Base-by-base conservation (phyloP, 352 stramenopile species). In the Globisporangium perplexum region DNA sequence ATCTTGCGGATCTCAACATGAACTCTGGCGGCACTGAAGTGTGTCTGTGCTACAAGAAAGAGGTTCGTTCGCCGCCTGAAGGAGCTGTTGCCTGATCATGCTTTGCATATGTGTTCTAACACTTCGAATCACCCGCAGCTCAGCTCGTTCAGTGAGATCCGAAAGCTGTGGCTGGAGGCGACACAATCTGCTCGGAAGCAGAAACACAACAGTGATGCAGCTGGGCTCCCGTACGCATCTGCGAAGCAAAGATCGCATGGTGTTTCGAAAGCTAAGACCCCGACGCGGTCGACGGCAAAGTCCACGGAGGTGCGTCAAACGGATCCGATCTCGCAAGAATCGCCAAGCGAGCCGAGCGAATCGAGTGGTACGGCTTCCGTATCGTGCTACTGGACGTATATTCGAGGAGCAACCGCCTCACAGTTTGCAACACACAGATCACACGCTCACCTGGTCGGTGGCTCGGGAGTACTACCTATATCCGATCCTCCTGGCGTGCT, bases 41-140 rank as follows among this genome's bases (percentile, higher is more conserved):
- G 6, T 84, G 68, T 36, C 51, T 95, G 4, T 80, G 74, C 50
- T 95, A 95, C 72, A 90, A 87, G 58, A 92, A 90, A 48, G 76
- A 82, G 64, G 80, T 90, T 57, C 20, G 63, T 50, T 45, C n/a
- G 1, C 6, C 38, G 43, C 20, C 53, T 58, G 22, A 26, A 24
- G 11, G 14, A 7, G 12, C 12, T 12, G 4, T 20, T n/a, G 14
- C 8, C 7, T 7, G 11, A 4, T 7, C 11, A n/a, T 38, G 5
- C n/a, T 22, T 38, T 36, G 44, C 17, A 18, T 7, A n/a, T 20
- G 42, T 48, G 20, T 7, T 26, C 23, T 26, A 24, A 39, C 33
- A 5, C 33, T 4, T 39, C 12, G 12, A 6, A 18, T 3, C 33
- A 3, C 33, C 1, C 14, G n/a, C 26, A 78, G 70, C 50, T 81